These are phyloP conservation scores for Fusarium buharicum DNA, from an alignment of 2,329 filamentous ascomycete genomes.

Conservation along the genomic window DNA sequence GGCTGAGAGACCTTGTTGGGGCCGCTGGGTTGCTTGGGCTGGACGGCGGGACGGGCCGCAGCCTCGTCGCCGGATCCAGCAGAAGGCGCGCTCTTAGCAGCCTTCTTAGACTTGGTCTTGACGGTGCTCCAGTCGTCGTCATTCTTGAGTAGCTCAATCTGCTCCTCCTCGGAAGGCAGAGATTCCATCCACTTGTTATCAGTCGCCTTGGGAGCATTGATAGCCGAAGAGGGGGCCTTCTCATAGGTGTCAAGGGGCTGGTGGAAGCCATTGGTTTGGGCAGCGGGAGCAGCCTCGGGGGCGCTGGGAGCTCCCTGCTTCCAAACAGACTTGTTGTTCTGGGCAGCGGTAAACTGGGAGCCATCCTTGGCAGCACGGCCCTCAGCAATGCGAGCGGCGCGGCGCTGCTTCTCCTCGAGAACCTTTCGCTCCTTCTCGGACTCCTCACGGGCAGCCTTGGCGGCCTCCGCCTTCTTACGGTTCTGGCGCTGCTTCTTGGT, in stretches of 20 bases:
- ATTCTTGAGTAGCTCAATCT: slow-evolving; percentile 66
- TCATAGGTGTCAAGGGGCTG: slow-evolving; percentile 70
- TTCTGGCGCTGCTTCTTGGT: slow-evolving; percentile 97
- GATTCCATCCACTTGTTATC: slow-evolving; percentile 60
- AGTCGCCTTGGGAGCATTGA: slow-evolving; percentile 48
- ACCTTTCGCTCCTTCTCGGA: slow-evolving; percentile 81
- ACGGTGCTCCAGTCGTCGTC: slow-evolving; percentile 71
- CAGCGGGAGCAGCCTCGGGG: slow-evolving; percentile 45
- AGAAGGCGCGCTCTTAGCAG: slow-evolving; percentile 52
- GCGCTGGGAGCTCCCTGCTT: slow-evolving; percentile 51
- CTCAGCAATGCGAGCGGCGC: slow-evolving; percentile 82
- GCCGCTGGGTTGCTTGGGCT: slow-evolving; percentile 47
- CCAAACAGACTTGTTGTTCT: slow-evolving; percentile 57
- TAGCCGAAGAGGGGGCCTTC: slow-evolving; percentile 45
- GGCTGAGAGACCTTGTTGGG: slow-evolving; percentile 47
- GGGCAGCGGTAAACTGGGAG: slow-evolving; percentile 64
- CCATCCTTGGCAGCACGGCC: slow-evolving; percentile 87
- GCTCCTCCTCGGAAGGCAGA: slow-evolving; percentile 70
- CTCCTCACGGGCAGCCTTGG: slow-evolving; percentile 78
- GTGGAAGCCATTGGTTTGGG: slow-evolving; percentile 51
- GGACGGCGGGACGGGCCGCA: slow-evolving; percentile 44
- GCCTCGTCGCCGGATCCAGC: slow-evolving; percentile 52
- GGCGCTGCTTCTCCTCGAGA: slow-evolving; percentile 83
- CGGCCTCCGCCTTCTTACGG: slow-evolving; percentile 84
- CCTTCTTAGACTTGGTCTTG: slow-evolving; percentile 59